Percentiles rank a stretch among this genome's conserved stretches.
phyloP scores from a whole-genome alignment of 192 early-diverging fungal species.

The Coemansia sp. region DNA sequence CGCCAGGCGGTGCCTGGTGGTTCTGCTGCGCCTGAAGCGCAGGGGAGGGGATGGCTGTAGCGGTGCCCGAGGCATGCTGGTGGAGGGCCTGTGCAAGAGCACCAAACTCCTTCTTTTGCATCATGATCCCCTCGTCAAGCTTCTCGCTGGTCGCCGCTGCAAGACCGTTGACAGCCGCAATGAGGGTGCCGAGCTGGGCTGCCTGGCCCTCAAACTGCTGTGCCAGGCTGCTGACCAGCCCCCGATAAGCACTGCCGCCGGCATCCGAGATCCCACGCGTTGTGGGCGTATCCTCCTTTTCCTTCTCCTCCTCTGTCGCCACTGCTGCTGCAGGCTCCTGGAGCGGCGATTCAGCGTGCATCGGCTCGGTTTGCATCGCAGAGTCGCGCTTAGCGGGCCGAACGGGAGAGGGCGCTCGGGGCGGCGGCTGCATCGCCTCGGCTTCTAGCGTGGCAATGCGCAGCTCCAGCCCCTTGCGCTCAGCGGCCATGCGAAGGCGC shows the following conservation, averaged over 20 bases:
- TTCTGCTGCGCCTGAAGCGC: conserved; percentile 1
- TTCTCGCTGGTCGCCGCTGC: conserved; percentile 8
- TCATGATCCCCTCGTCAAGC: conserved; percentile 23
- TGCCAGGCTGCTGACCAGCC: conserved; percentile 14
- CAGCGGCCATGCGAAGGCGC: conserved; percentile 8
- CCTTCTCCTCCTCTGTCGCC: neutral
- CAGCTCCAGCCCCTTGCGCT: conserved; percentile 19
- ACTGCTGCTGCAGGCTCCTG: too few species aligned
- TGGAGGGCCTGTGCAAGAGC: conserved; percentile 11
- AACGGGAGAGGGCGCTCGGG: conserved; percentile 6
- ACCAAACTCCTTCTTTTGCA: conserved; percentile 25
- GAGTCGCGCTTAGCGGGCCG: conserved; percentile 21
- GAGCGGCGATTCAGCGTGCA: too few species aligned
- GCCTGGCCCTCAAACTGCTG: conserved; percentile 24
- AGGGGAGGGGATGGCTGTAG: neutral
- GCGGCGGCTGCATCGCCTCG: conserved; percentile 8
- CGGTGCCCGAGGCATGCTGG: conserved; percentile 3
- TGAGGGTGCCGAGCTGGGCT: conserved; percentile 18
- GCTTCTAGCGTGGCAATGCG: conserved; percentile 20
- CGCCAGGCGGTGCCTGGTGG: too few species aligned
- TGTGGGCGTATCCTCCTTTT: neutral
- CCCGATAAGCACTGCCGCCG: neutral
- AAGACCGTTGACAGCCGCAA: conserved; percentile 14
- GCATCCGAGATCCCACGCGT: too few species aligned
- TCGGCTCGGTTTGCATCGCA: conserved; percentile 34